Conservation (phyloP, 1,284 basidiomycete species). For the Phylloporus sp. region DNA sequence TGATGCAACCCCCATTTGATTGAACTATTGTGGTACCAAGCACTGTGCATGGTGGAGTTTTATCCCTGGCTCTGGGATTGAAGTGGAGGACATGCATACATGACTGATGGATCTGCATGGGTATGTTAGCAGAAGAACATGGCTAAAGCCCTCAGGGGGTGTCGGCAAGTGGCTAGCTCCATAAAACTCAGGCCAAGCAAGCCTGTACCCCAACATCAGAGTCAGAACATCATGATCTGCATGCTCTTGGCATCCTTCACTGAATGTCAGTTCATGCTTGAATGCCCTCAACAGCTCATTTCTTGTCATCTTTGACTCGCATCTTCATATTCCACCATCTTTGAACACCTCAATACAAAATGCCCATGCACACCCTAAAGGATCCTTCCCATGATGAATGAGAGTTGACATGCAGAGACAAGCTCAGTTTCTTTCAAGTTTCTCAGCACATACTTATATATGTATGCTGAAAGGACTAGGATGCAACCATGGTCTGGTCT, state of each 20-base stretch:
- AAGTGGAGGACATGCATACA: too few species aligned
- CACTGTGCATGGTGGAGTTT: too few species aligned
- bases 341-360: slow-evolving; percentile 51
- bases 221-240: too few species aligned
- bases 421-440: slow-evolving; percentile 66
- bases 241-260: background rate
- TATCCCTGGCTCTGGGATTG: too few species aligned
- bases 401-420: slow-evolving; percentile 48
- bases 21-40: too few species aligned
- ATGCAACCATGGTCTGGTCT: slow-evolving; percentile 52
- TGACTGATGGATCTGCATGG: too few species aligned
- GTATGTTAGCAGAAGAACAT: too few species aligned
- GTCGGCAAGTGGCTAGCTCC: too few species aligned
- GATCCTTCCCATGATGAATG: slow-evolving; percentile 57
- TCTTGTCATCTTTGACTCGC: slow-evolving; percentile 60
- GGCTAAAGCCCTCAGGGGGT: too few species aligned
- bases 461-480: slow-evolving; percentile 32
- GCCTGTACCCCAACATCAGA: too few species aligned
- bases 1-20: too few species aligned
- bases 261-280: background rate
- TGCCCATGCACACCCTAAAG: slow-evolving; percentile 48
- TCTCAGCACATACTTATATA: slow-evolving; percentile 63
- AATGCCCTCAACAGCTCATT: slow-evolving; percentile 42
- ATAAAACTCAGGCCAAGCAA: too few species aligned
- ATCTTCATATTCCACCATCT: slow-evolving; percentile 61